Evolutionary conservation across 257 asterid species (phyloP).

Genomic region (Rubia yunnanensis): DNA sequence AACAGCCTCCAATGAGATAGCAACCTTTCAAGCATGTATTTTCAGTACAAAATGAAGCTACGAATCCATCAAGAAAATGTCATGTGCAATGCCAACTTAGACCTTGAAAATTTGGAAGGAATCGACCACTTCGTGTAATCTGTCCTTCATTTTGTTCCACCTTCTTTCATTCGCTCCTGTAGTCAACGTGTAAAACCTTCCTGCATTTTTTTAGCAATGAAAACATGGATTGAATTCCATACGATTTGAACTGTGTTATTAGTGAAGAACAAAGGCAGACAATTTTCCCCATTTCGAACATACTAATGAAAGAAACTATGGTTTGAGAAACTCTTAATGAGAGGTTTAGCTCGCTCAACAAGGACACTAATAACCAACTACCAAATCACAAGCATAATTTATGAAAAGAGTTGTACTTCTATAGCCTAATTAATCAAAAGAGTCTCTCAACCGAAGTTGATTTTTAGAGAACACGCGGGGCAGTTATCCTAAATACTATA

Average conservation of each 20-base stretch:
- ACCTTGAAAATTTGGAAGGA: slow-evolving; percentile 69
- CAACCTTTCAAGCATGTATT: slow-evolving; percentile 12
- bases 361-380: no score
- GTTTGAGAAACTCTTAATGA: no score
- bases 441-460: no score
- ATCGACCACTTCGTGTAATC: slow-evolving; percentile 67
- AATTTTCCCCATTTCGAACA: background rate
- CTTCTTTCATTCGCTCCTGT: slow-evolving; percentile 90
- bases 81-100: slow-evolving; percentile 10
- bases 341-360: no score
- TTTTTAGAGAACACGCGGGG: background rate
- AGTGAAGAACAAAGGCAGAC: background rate
- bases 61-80: slow-evolving; percentile 11
- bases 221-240: background rate
- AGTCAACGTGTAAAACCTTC: slow-evolving; percentile 79
- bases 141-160: slow-evolving; percentile 90
- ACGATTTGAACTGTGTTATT: background rate
- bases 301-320: background rate
- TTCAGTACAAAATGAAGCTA: slow-evolving; percentile 9
- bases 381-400: background rate
- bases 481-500: background rate
- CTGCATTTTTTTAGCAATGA: slow-evolving; percentile 30
- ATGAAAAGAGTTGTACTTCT: background rate
- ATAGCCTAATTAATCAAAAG: background rate
- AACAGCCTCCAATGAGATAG: slow-evolving; percentile 14